Percentiles rank a stretch among this genome's conserved stretches.
Conservation (phyloP, 768 basidiomycete genomes). For the Amylocystis lapponica region DNA sequence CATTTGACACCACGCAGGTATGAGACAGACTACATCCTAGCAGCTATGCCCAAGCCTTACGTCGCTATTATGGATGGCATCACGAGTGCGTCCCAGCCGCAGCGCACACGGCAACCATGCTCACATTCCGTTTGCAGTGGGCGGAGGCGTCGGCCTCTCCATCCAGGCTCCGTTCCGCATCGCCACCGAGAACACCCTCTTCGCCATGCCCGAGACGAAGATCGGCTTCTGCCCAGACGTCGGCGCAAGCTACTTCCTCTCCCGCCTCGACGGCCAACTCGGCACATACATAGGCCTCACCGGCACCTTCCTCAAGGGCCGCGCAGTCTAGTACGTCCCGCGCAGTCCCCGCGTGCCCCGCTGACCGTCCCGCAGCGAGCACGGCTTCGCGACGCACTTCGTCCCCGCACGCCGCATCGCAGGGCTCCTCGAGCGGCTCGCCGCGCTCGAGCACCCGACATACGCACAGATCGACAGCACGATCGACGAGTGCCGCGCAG, state of each 20-base stretch:
- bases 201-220: conserved; percentile 97
- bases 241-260: conserved; percentile 85
- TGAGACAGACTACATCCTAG: conserved; percentile 71
- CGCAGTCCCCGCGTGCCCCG: not conserved
- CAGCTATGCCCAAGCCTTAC: conserved; percentile 78
- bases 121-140: conserved; percentile 68
- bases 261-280: conserved; percentile 83
- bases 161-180: conserved; percentile 84
- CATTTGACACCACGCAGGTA: conserved; percentile 45
- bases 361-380: conserved; percentile 48
- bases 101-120: no score
- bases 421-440: conserved; percentile 62
- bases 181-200: conserved; percentile 86
- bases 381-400: conserved; percentile 92
- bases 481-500: conserved; percentile 56
- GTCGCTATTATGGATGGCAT: conserved; percentile 86
- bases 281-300: conserved; percentile 95
- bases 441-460: conserved; percentile 45
- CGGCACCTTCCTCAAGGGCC: conserved; percentile 61
- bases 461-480: conserved; percentile 57
- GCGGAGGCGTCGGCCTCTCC: conserved; percentile 89
- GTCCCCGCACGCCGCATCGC: conserved; percentile 74
- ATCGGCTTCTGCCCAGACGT: conserved; percentile 92
- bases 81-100: conserved; percentile 59
- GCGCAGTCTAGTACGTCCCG: conserved; percentile 75